Conservation (phyloP, 768 basidiomycete genomes). For the Sistotremastrum niveocremeum region DNA sequence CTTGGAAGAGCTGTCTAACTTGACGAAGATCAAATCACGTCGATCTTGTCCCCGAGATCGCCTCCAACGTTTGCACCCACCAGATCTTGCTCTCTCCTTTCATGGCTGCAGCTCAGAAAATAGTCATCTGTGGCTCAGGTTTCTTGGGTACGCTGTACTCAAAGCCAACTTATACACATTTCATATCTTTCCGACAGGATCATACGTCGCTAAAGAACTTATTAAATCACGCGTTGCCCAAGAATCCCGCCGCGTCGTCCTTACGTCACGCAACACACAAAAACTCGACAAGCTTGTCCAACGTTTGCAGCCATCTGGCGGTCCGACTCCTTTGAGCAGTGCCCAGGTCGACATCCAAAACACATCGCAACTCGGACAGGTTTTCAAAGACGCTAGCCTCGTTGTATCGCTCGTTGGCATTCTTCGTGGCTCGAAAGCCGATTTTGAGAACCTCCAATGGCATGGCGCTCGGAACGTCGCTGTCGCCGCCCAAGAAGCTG, state of each 20-base stretch:
- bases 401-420: conserved; percentile 62
- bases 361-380: conserved; percentile 28
- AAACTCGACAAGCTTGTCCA: conserved; percentile 22
- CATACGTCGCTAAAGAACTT: conserved; percentile 44
- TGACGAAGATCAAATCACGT: no score
- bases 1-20: no score
- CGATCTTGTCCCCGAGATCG: no score
- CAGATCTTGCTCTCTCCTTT: no score
- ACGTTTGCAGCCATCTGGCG: conserved; percentile 15
- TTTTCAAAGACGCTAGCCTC: conserved; percentile 40
- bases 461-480: conserved; percentile 58
- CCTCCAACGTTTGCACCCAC: no score
- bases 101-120: conserved; percentile 9
- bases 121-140: conserved; percentile 29
- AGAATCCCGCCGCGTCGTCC: conserved; percentile 32
- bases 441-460: conserved; percentile 51
- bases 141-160: conserved; percentile 39
- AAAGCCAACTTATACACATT: neutral
- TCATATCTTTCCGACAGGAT: conserved; percentile 24
- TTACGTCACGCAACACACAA: conserved; percentile 47
- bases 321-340: conserved; percentile 28
- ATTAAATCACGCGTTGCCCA: conserved; percentile 16
- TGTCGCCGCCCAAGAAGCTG: conserved; percentile 30
- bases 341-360: conserved; percentile 41
- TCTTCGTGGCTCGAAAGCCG: conserved; percentile 38